Evolutionary conservation across 2,329 filamentous ascomycete genomes (phyloP), one percentile per base, ranked within the genome.

Genomic region (Colletotrichum costaricense): DNA sequence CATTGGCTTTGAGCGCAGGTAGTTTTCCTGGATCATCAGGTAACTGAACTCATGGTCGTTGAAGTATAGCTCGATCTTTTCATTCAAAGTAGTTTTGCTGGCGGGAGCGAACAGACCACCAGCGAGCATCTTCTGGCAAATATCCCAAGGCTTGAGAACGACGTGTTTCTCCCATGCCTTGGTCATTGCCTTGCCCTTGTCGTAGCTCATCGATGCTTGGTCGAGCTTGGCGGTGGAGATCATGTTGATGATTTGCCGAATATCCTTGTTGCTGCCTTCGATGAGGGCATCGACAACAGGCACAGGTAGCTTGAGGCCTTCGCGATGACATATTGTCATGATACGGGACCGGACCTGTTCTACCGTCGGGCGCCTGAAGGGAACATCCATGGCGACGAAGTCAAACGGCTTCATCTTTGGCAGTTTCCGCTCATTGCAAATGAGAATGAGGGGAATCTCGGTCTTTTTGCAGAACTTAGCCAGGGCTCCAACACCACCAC

Each of bases 371-470:
- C 95, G 92, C 79, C 93, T 91, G 87, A 99, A 99, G 56, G 92
- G 91, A 75, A 99, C 85, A 76, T 98, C 95, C 78, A 90, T 95
- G 2, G 94, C 93, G 65, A 94, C 93, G 78, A 91, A 90, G 80
- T 98, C 95, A 80, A 99, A 99, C 0, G 97, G 97, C 84, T 96
- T 98, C 97, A 99, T 99, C 88, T 99, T 99, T 35, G 93, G 97
- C 75, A 95, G 86, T 76, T 90, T 92, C 77, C 97, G 93, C 80
- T 99, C 97, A 82, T 99, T 99, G 89, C 97, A 99, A 77, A 99
- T 98, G 67, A 99, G 88, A 77, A 99, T 98, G 81, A 99, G 93
- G 1, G 97, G 97, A 28, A 99, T 92, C 77, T 97, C 92, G 0
- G 95, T 97, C 87, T 97, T 98, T 85, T 94, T 98, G 88, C 96